Evolutionary conservation across 495 filamentous ascomycete species (phyloP), one percentile per base, ranked within the genome.

Genomic region (Penicillium odoratum): DNA sequence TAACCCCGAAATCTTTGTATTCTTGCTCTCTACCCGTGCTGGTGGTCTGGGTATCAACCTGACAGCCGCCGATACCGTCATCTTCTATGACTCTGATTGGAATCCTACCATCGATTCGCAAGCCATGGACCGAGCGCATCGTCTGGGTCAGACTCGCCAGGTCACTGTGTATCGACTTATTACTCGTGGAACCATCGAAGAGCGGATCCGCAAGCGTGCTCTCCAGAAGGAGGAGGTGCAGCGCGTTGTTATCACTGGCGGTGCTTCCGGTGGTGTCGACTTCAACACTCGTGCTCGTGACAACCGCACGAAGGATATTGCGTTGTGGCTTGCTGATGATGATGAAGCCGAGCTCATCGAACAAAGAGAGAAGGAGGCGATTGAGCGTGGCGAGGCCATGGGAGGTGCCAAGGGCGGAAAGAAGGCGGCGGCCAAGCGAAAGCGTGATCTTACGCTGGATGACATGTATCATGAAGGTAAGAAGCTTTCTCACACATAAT

Each of bases 81-180:
- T 98, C 70, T 98, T 98, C 83, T 98, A 98, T 80, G 94, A 98
- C 65, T 96, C 91, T 9, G 94, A 98, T 70, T 98, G 94, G 94
- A 98, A 98, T 71, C 94, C 94, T 29, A 98, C 94, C 16, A 98
- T 98, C 66, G 94, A 98, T 73, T 93, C 88, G 26, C 94, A 98
- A 69, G 94, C 94, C 69, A 98, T 98, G 95, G 94, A 98, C 72
- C 91, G 94, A 66, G 94, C 94, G 26, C 94, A 98, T 81, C 92
- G 94, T 80, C 87, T 98, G 21, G 94, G 94, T 42, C 94, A 98
- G 74, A 98, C 94, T 4, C 85, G 85, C 61, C 94, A 98, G 70
- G 94, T 98, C 47, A 95, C 92, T 0, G 95, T 98, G 13, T 98
- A 97, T 73, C 91, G 94, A 59, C 85, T 98, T 66, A 98, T 98